Percentiles rank a stretch among this genome's conserved stretches.
These are phyloP conservation scores for Narthecium ossifragum DNA, from an alignment of 106 monocot species.

Conservation along the genomic window DNA sequence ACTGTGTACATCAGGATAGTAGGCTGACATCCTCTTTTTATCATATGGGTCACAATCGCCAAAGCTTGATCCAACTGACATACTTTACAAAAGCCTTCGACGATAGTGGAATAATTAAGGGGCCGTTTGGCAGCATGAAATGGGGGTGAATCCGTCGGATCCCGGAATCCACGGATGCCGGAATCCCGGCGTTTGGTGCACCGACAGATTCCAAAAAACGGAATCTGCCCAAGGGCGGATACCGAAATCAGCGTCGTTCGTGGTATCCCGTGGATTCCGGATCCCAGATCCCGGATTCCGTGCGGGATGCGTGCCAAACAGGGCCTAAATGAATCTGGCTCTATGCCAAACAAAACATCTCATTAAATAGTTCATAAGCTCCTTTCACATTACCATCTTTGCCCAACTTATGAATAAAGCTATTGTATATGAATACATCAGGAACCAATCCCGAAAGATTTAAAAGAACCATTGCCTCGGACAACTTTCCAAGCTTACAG, in stretches of 20 bases:
- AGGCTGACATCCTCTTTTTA: slow-evolving; percentile 30
- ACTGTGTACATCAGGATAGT: slow-evolving; percentile 25
- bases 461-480: slow-evolving; percentile 17
- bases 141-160: too few species aligned
- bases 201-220: too few species aligned
- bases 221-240: too few species aligned
- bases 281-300: too few species aligned
- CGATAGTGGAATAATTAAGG: slow-evolving; percentile 33
- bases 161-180: too few species aligned
- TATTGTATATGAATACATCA: slow-evolving; percentile 41
- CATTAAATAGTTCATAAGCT: slow-evolving; percentile 20
- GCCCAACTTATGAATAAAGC: slow-evolving; percentile 35
- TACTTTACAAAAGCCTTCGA: slow-evolving; percentile 33
- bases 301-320: too few species aligned
- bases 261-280: too few species aligned
- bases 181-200: too few species aligned
- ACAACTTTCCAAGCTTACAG: slow-evolving; percentile 39
- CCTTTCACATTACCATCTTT: slow-evolving; percentile 25
- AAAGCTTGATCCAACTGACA: slow-evolving; percentile 25
- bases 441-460: slow-evolving; percentile 9
- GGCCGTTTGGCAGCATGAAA: too few species aligned
- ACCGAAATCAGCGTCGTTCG: too few species aligned
- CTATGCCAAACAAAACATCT: slow-evolving; percentile 31
- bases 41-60: slow-evolving; percentile 32
- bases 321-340: slow-evolving; percentile 44